A percentile compares a stretch with the other conserved stretches of the same genome.
Conservation (phyloP, 2,329 filamentous ascomycete species). For the Dothistroma pini region DNA sequence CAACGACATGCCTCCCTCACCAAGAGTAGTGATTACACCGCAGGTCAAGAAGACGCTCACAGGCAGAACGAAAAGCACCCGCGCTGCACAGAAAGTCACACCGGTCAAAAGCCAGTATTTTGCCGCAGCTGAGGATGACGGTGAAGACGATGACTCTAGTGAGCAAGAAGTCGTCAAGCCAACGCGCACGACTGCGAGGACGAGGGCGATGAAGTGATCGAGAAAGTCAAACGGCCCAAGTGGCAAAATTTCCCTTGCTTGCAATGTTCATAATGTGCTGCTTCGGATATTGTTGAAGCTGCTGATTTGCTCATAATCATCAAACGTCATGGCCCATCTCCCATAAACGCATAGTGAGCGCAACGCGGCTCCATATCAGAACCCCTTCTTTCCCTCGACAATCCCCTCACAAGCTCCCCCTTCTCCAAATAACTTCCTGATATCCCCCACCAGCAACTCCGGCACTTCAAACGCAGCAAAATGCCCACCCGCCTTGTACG, state of each 20-base stretch:
- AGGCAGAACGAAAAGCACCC: conserved; percentile 2
- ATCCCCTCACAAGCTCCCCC: conserved; percentile 12
- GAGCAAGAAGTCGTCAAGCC: conserved; percentile 32
- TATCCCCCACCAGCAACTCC: conserved; percentile 9
- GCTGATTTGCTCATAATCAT: not conserved
- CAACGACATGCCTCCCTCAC: conserved; percentile 17
- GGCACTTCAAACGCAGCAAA: conserved; percentile 15
- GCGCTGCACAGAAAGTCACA: conserved; percentile 26
- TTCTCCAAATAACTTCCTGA: conserved; percentile 8
- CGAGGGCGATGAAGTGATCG: conserved; percentile 18
- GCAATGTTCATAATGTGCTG: not conserved
- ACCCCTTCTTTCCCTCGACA: conserved; percentile 4
- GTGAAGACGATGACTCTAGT: conserved; percentile 21
- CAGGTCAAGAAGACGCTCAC: conserved; percentile 10
- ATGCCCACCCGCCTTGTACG: conserved; percentile 13
- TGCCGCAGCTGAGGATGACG: conserved; percentile 8
- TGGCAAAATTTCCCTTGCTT: too few relatives aligned
- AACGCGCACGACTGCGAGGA: conserved; percentile 31
- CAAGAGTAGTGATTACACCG: conserved; percentile 26
- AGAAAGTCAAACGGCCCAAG: too few relatives aligned
- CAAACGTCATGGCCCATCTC: too few relatives aligned
- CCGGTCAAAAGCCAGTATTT: conserved; percentile 33
- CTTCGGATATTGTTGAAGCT: not conserved
- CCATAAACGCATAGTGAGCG: not conserved
- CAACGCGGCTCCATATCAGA: not conserved